Evolutionary conservation across 2,329 filamentous ascomycete genomes (phyloP), one percentile per base, ranked within the genome.

Genomic region (Exutisphaerella laricina): DNA sequence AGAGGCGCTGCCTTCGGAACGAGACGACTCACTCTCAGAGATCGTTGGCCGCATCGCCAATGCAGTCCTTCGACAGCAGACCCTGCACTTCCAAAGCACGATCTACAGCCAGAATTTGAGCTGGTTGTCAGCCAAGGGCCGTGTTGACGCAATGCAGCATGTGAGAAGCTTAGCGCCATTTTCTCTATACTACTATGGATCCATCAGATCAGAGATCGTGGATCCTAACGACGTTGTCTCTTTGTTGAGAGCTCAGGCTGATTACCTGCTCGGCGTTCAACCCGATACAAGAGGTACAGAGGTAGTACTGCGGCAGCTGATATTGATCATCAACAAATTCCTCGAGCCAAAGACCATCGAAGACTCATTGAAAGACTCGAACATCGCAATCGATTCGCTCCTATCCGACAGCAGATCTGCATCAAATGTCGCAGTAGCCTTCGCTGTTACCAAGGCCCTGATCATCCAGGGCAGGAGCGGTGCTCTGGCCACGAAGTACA

Each of bases 391-490:
- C 43, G 61, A 65, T n/a, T 55, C 61, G 1, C 54, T 72, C 3
- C 58, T 70, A 8, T 49, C 60, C 54, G 39, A 52, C 57, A 45
- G 53, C 4, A 46, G 60, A 16, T 65, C 59, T 22, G 58, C 66
- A 4, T 60, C 67, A 39, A 66, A 65, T 22, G 72, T 81, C 51
- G 70, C 72, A 16, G 70, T 78, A 14, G 67, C 77, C 32, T 82
- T 84, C 59, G 78, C 79, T 54, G 65, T 81, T 28, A 65, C 75
- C 5, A 83, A 82, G 57, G 78, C 76, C 5, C 68, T 84, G 1
- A 62, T 80, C 14, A 66, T 82, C 9, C 73, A 79, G 63, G 60
- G 65, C 58, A 57, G 77, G 66, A 59, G 70, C 61, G 50, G 66
- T 58, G 58, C 69, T 1, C 59, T 72, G 14, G 65, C 63, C 7